These are phyloP conservation scores for Thymus mandschuricus DNA, from an alignment of 257 asterid genomes.

Conservation along the genomic window DNA sequence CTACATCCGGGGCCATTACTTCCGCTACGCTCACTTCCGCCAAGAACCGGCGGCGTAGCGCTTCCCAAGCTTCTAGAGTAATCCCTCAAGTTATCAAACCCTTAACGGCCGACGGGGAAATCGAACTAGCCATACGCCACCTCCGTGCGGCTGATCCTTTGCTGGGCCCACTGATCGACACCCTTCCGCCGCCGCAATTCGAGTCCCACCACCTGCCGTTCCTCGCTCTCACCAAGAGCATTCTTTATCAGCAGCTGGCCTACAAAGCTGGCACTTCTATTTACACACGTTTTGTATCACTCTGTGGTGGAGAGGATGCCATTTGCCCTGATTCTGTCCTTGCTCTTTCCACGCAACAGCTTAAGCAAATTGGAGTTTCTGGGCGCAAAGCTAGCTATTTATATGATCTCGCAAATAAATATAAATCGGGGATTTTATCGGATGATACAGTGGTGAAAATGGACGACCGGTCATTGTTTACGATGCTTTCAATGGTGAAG, in stretches of 20 bases:
- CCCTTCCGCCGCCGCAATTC: conserved; percentile 61
- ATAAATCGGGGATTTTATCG: conserved; percentile 74
- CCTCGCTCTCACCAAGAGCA: conserved; percentile 75
- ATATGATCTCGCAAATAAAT: conserved; percentile 79
- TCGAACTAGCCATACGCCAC: conserved; percentile 63
- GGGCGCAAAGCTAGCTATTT: conserved; percentile 88
- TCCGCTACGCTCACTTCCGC: conserved; percentile 29
- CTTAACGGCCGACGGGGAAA: conserved; percentile 64
- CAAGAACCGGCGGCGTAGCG: conserved; percentile 64
- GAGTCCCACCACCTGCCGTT: conserved; percentile 68
- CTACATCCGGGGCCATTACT: conserved; percentile 25
- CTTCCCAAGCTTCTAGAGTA: conserved; percentile 52
- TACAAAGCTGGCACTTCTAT: conserved; percentile 83
- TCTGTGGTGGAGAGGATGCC: conserved; percentile 72
- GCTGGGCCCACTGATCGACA: conserved; percentile 60
- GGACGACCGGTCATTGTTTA: conserved; percentile 89
- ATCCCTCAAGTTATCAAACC: conserved; percentile 71
- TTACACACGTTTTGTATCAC: conserved; percentile 73
- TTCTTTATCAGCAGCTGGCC: conserved; percentile 88
- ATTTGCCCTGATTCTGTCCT: conserved; percentile 76
- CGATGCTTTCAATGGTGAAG: conserved; percentile 97
- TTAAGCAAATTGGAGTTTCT: conserved; percentile 89
- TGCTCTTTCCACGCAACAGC: conserved; percentile 74
- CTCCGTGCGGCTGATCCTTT: conserved; percentile 72
- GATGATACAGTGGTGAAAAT: conserved; percentile 82